Base-by-base conservation (phyloP, 73 alveolate genomes). In the Chromera velia region DNA sequence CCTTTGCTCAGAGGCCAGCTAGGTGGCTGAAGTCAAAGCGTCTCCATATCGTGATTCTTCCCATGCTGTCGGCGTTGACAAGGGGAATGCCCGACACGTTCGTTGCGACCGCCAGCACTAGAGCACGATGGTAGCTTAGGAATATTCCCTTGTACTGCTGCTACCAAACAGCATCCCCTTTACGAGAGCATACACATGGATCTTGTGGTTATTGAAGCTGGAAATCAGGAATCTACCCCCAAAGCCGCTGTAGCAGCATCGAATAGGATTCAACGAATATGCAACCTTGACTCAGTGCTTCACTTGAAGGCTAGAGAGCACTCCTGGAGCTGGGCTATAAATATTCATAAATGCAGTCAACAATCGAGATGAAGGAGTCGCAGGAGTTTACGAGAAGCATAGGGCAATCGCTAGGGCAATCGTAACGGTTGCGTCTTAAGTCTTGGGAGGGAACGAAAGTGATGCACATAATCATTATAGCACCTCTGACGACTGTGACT, bases 181-280 rank as follows among this genome's bases (percentile, higher is more conserved):
- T n/a, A n/a, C n/a, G n/a, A n/a, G n/a, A n/a, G n/a, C n/a, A n/a
- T n/a, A n/a, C n/a, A n/a, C n/a, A n/a, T n/a, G n/a, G n/a, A n/a
- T n/a, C 55, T 40, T 13, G 22, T 40, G 4, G 55, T 40, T 13
- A 4, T 40, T 13, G 22, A 79, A 78, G 22, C 79, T 79, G 6
- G 85, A 78, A 70, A 78, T 78, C 73, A 78, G 33, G 76, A 34
- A 78, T 63, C 85, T 79, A 46, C 34, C 55, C 27, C 85, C 78
- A 7, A 72, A 78, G 13, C 73, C 77, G 0, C 79, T 68, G 45
- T 40, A 78, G 71, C 85, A 78, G 68, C 48, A 46, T 46, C 68
- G 67, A 72, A 78, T 77, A n/a, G 85, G 85, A 77, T 68, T 64
- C 49, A 78, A 73, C 85, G 70, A 74, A 4, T 78, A 79, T 76